These are phyloP conservation scores for Aspergillus novoparasiticus DNA, from an alignment of 2,329 filamentous ascomycete genomes.

Conservation along the genomic window DNA sequence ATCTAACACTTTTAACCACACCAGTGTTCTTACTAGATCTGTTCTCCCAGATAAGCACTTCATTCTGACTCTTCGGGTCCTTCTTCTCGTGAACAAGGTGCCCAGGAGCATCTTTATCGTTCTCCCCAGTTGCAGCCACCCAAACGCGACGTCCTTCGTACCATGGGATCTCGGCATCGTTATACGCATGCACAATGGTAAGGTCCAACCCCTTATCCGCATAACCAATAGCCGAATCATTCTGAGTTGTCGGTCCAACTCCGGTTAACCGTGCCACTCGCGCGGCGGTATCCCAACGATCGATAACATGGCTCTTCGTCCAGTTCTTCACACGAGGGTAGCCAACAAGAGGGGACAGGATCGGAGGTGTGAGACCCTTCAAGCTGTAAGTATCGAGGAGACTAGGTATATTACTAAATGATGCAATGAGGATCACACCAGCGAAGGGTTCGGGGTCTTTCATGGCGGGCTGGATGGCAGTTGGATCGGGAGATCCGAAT, in stretches of 20 bases:
- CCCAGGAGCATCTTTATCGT: slow-evolving; percentile 28
- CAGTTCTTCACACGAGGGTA: slow-evolving; percentile 67
- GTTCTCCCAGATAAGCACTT: slow-evolving; percentile 44
- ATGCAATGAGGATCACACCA: slow-evolving; percentile 75
- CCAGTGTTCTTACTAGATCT: slow-evolving; percentile 14
- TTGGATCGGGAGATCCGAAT: slow-evolving; percentile 39
- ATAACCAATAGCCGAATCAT: slow-evolving; percentile 57
- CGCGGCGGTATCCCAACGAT: slow-evolving; percentile 75
- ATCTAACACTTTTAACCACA: slow-evolving; percentile 43
- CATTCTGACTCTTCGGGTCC: slow-evolving; percentile 32
- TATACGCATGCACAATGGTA: slow-evolving; percentile 74
- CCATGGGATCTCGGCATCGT: slow-evolving; percentile 83
- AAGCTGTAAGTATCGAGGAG: slow-evolving; percentile 78
- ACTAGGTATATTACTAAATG: slow-evolving; percentile 73
- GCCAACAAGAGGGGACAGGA: slow-evolving; percentile 72
- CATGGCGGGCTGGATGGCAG: slow-evolving; percentile 44
- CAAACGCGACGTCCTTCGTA: slow-evolving; percentile 47
- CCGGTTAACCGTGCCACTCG: slow-evolving; percentile 57
- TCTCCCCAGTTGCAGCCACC: slow-evolving; percentile 39
- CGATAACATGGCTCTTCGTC: slow-evolving; percentile 67
- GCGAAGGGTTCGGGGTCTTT: slow-evolving; percentile 66
- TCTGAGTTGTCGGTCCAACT: slow-evolving; percentile 28
- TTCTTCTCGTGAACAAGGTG: slow-evolving; percentile 30
- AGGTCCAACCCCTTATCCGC: slow-evolving; percentile 60
- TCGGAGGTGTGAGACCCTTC: slow-evolving; percentile 70